Base-by-base conservation (phyloP, 2,329 filamentous ascomycete species). In the Pezizomycotina sp. region DNA sequence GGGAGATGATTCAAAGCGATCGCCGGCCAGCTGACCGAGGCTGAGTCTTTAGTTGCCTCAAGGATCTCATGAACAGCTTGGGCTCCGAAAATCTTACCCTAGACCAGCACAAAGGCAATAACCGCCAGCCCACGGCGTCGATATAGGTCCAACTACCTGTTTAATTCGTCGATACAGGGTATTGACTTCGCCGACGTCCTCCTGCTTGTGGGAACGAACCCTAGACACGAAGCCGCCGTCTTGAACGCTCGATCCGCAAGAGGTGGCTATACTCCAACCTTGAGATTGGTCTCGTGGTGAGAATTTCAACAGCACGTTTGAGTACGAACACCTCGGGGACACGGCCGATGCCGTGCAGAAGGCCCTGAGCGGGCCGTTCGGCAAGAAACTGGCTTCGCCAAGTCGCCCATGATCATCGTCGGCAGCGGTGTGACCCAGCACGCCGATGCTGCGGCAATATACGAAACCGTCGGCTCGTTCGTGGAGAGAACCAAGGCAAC, bases 211-310 rank as follows among this genome's bases (percentile, higher is more conserved):
- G 89, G 86, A 49, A 93, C 81, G 57, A 98, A 98, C 65, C 79
- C 89, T 25, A 74, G 89, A 50, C 82, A 92, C 55, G 89, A 98
- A 62, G 89, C 89, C 44, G 82, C 89, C 38, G 82, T 89, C 30
- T 69, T 98, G 27, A 98, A 98, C 55, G 84, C 86, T 47, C 80
- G 89, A 98, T 98, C 55, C 73, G 89, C 54, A 98, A 98, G 67
- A 84, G 93, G 60, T 98, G 86, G 79, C 66, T 98, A 50, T 77
- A 84, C 50, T 93, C 89, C 22, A 84, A 95, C 51, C 72, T 98
- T 15, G 78, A 95, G 58, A 73, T 98, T 52, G 89, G 77, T 47
- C 71, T 93, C 41, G 75, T 98, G 89, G 89, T 47, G 79, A 93
- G 63, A 62, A 74, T 24, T 98, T 86, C 59, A 74, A 92, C 31